phyloP scores from a whole-genome alignment of 2,329 filamentous ascomycete species.

The Sporothrix protearum region DNA sequence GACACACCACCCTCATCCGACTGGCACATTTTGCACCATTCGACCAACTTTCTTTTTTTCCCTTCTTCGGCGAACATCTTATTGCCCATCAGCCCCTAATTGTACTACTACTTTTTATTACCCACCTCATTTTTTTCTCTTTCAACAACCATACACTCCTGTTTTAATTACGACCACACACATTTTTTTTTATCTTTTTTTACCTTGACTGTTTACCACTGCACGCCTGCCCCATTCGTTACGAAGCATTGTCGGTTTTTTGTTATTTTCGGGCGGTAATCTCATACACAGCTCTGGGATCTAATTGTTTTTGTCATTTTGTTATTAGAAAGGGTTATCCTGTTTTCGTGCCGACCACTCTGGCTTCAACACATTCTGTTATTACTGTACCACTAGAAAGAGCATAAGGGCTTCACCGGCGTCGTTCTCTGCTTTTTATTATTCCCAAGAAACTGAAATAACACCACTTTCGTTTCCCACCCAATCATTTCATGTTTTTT shows the following conservation, averaged over 20 bases:
- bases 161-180: conserved; percentile 31
- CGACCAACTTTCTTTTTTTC: neutral
- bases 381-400: conserved; percentile 11
- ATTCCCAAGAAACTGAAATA: neutral
- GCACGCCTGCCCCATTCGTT: neutral
- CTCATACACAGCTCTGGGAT: conserved; percentile 11
- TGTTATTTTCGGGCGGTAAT: conserved; percentile 1
- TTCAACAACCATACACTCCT: conserved; percentile 28
- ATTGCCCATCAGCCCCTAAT: neutral
- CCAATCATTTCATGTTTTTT: neutral
- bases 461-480: neutral
- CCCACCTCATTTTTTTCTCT: conserved; percentile 25
- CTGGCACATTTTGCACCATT: neutral
- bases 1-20: neutral
- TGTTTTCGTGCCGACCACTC: neutral
- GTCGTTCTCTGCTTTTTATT: neutral
- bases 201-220: neutral
- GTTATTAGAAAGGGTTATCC: conserved; percentile 12
- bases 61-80: neutral
- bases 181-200: neutral
- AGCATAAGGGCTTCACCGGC: conserved; percentile 8
- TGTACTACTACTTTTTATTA: conserved; percentile 14
- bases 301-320: neutral
- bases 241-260: conserved; percentile 7
- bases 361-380: neutral